phyloP scores from a whole-genome alignment of 495 filamentous ascomycete species.

The Lepraria neglecta region DNA sequence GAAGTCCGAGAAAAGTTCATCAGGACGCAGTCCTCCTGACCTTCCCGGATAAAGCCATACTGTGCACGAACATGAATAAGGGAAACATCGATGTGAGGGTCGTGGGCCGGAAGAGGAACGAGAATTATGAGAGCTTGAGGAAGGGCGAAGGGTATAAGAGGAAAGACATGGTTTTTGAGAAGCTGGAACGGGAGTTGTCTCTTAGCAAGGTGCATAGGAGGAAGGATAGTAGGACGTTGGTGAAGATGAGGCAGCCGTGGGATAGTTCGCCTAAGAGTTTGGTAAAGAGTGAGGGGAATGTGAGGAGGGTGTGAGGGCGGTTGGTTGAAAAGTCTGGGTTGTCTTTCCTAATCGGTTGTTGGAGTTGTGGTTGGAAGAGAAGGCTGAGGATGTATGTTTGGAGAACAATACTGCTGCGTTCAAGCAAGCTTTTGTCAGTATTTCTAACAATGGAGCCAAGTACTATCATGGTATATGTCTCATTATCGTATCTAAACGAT shows the following conservation, averaged over 20 bases:
- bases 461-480: too few relatives aligned
- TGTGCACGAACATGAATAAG: constrained; percentile 11
- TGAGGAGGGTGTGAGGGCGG: neutral
- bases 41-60: constrained; percentile 6
- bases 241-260: constrained; percentile 21
- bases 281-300: neutral
- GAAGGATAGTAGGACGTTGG: constrained; percentile 20
- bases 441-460: too few relatives aligned
- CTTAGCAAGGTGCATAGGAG: neutral
- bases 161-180: neutral
- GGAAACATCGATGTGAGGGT: neutral
- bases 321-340: too few relatives aligned
- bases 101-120: neutral
- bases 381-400: too few relatives aligned
- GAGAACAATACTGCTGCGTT: too few relatives aligned
- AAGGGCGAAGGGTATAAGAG: neutral
- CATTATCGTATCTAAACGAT: too few relatives aligned
- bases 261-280: neutral
- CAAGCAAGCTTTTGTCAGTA: too few relatives aligned
- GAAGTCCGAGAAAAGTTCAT: neutral
- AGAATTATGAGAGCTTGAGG: constrained; percentile 13
- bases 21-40: neutral
- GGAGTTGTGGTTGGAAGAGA: too few relatives aligned
- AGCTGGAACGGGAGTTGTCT: neutral
- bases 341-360: too few relatives aligned